Conservation (phyloP, 1,139 yeast genomes). For the Saccharomycopsis phalli region DNA sequence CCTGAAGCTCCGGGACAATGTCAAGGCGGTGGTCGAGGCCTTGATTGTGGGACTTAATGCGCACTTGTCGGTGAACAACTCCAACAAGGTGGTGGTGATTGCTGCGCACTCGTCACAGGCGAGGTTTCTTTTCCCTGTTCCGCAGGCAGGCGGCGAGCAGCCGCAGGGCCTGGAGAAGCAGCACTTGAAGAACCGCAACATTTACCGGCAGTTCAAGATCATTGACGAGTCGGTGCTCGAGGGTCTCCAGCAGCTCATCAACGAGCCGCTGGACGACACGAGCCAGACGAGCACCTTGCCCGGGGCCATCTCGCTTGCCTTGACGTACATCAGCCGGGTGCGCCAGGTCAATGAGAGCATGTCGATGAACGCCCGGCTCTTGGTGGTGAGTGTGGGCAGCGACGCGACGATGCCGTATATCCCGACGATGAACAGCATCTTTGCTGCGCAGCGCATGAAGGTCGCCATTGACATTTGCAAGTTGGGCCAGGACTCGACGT, state of each 20-base stretch:
- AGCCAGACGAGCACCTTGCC: constrained; percentile 44
- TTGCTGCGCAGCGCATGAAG: constrained; percentile 90
- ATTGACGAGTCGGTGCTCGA: constrained; percentile 73
- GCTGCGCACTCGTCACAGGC: constrained; percentile 72
- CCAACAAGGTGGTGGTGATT: constrained; percentile 77
- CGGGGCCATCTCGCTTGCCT: constrained; percentile 72
- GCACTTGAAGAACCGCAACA: constrained; percentile 35
- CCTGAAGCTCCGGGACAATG: constrained; percentile 28
- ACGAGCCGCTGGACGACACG: constrained; percentile 26
- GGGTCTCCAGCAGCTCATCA: constrained; percentile 44
- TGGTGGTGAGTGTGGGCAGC: constrained; percentile 68
- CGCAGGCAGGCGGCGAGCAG: constrained; percentile 24
- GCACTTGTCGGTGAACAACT: constrained; percentile 76
- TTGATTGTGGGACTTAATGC: constrained; percentile 71
- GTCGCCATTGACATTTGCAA: constrained; percentile 88
- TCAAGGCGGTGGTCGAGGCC: constrained; percentile 50
- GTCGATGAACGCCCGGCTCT: constrained; percentile 58
- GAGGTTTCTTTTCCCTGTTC: constrained; percentile 56
- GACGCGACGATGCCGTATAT: constrained; percentile 79
- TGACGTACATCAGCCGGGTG: constrained; percentile 70
- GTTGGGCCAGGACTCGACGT: constrained; percentile 68
- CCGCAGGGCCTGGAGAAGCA: constrained; percentile 12
- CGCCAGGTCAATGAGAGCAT: constrained; percentile 41
- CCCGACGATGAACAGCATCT: constrained; percentile 90
- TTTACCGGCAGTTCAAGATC: constrained; percentile 80